phyloP scores from a whole-genome alignment of 176 grass and related monocot species.

The Poa pratensis region DNA sequence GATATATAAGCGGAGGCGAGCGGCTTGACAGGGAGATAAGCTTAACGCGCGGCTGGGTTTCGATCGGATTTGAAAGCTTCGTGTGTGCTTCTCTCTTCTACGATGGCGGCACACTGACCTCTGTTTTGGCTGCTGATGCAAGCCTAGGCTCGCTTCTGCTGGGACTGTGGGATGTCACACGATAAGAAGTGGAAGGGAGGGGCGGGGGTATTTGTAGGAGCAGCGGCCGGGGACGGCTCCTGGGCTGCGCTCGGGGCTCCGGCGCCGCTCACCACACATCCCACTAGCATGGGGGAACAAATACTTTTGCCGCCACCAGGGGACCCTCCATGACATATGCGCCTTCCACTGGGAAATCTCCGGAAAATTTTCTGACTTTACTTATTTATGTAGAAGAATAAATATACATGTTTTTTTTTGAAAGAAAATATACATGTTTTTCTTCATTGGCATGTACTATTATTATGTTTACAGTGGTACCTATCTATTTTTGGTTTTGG shows the following conservation, averaged over 20 bases:
- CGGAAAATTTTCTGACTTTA: background rate
- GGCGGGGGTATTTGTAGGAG: constrained; percentile 66
- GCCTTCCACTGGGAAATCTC: constrained; percentile 20
- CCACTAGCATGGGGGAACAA: constrained; percentile 50
- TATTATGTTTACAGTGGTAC: background rate
- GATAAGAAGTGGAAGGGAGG: constrained; percentile 38
- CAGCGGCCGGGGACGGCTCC: background rate
- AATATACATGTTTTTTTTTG: background rate
- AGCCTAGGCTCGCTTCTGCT: background rate
- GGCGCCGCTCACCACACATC: constrained; percentile 17
- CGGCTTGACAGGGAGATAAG: constrained; percentile 38
- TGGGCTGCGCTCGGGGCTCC: constrained; percentile 12
- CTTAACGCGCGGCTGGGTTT: constrained; percentile 31
- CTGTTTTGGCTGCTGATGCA: constrained; percentile 20
- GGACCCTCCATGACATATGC: constrained; percentile 59
- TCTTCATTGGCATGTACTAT: background rate
- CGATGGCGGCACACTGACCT: background rate
- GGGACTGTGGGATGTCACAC: constrained; percentile 12
- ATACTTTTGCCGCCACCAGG: constrained; percentile 41
- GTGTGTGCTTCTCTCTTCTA: background rate
- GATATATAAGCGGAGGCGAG: constrained; percentile 17
- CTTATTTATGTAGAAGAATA: background rate
- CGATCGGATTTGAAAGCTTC: background rate
- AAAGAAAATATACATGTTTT: too few species aligned
- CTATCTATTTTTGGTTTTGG: background rate